Base-by-base conservation (phyloP, 441 rosid species). In the Jatropha podagrica region DNA sequence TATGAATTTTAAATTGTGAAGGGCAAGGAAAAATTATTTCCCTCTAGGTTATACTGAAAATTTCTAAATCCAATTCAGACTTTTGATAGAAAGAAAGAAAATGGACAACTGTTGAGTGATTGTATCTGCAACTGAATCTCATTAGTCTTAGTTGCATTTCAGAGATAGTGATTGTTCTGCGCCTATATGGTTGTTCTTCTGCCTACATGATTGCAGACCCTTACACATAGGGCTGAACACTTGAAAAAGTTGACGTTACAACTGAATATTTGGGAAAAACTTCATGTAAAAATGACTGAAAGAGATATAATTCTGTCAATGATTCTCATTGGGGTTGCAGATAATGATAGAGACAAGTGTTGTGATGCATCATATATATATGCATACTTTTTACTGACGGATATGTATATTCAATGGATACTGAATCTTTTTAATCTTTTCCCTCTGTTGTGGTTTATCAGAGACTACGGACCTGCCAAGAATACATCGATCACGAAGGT, bases 401-500 rank as follows among this genome's bases (percentile, higher is more conserved):
- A 71, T 58, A 40, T 38, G 48, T 26, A 32, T 6, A 18, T 44
- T 65, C 17, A 5, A 56, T 65, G 26, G 64, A 12, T 23, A 37
- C 5, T 66, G 65, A 70, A 41, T 69, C 58, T 37, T 51, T 58
- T 20, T 13, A 6, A 4, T 44, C 41, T 54, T 58, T 20, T 66
- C 23, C 58, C 65, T 46, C 23, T 54, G 18, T 66, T 78, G 68
- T 79, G 82, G 46, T 66, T 71, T 81, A 75, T 54, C 85, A 93
- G 99, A 93, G 99, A 83, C 78, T 95, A 62, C 81, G 90, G 77
- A 91, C 96, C 41, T 93, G 97, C 84, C 97, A 88, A 79, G 91
- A 93, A 82, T 91, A 88, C 72, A 86, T 93, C 58, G 97, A 91
- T 86, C 97, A 84, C 14, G 97, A 93, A 79, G 97, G 99, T 55